These are phyloP conservation scores for Hymenoscyphus scutula DNA, from an alignment of 2,329 filamentous ascomycete species.

Conservation along the genomic window DNA sequence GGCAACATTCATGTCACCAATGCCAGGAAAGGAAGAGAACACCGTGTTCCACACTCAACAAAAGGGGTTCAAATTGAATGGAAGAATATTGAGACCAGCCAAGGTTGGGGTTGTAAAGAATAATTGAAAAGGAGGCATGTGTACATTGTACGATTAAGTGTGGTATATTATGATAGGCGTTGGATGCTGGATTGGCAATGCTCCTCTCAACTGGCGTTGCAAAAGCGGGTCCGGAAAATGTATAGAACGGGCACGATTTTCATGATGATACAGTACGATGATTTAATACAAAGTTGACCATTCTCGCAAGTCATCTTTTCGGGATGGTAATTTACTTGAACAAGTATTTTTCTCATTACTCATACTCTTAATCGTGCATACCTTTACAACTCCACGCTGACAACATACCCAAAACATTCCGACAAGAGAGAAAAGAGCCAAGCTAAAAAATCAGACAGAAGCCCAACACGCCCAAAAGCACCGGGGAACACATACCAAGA, in stretches of 20 bases:
- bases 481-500: background rate
- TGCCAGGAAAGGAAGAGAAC: constrained; percentile 84
- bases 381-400: background rate
- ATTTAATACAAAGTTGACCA: background rate
- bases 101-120: constrained; percentile 98
- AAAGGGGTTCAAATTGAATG: constrained; percentile 94
- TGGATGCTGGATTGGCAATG: constrained; percentile 28
- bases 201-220: constrained; percentile 30
- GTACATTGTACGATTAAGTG: constrained; percentile 29
- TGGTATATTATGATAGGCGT: constrained; percentile 23
- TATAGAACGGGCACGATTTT: constrained; percentile 19
- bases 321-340: background rate
- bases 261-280: constrained; percentile 14
- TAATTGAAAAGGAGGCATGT: constrained; percentile 28
- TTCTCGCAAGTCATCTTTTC: background rate
- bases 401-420: background rate
- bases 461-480: background rate
- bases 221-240: constrained; percentile 20
- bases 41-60: constrained; percentile 89
- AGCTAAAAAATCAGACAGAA: background rate
- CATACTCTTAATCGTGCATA: background rate
- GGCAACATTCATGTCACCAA: constrained; percentile 89
- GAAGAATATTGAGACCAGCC: constrained; percentile 81
- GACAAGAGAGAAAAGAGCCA: background rate
- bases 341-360: background rate